A percentile compares a stretch with the other conserved stretches of the same genome.
phyloP scores from a whole-genome alignment of 2,329 filamentous ascomycete species.

The Simplicillium sp. region DNA sequence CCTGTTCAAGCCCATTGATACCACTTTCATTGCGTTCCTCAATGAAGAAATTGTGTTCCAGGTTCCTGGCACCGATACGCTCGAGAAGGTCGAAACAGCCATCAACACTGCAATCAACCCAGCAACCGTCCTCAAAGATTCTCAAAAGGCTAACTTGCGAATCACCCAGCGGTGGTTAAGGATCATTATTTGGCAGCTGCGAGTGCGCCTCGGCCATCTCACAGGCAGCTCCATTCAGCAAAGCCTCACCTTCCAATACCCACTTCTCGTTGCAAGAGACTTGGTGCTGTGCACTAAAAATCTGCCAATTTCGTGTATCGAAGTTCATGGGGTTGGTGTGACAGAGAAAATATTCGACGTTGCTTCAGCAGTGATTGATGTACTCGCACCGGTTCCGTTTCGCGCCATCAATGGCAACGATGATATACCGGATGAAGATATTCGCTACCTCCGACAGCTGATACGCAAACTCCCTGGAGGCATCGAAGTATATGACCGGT shows the following conservation, averaged over 20 bases:
- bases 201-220: slow-evolving; percentile 30
- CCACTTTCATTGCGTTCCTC: slow-evolving; percentile 28
- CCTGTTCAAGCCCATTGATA: slow-evolving; percentile 31
- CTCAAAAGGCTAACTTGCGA: slow-evolving; percentile 32
- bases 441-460: slow-evolving; percentile 25
- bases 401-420: slow-evolving; percentile 12
- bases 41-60: slow-evolving; percentile 26
- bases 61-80: slow-evolving; percentile 18
- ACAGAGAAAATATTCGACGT: slow-evolving; percentile 37
- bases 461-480: slow-evolving; percentile 29
- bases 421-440: slow-evolving; percentile 22
- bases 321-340: slow-evolving; percentile 33
- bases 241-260: slow-evolving; percentile 32
- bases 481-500: slow-evolving; percentile 23
- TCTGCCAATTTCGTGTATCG: slow-evolving; percentile 26
- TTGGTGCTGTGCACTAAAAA: slow-evolving; percentile 27
- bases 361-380: slow-evolving; percentile 32
- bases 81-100: slow-evolving; percentile 24
- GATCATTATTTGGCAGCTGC: slow-evolving; percentile 34
- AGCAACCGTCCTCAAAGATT: slow-evolving; percentile 24
- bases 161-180: slow-evolving; percentile 36
- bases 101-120: slow-evolving; percentile 26
- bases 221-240: slow-evolving; percentile 19
- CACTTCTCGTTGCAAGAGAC: slow-evolving; percentile 30
- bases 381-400: slow-evolving; percentile 30